Conservation (phyloP, 1,284 basidiomycete species). For the Naganishia sp. region DNA sequence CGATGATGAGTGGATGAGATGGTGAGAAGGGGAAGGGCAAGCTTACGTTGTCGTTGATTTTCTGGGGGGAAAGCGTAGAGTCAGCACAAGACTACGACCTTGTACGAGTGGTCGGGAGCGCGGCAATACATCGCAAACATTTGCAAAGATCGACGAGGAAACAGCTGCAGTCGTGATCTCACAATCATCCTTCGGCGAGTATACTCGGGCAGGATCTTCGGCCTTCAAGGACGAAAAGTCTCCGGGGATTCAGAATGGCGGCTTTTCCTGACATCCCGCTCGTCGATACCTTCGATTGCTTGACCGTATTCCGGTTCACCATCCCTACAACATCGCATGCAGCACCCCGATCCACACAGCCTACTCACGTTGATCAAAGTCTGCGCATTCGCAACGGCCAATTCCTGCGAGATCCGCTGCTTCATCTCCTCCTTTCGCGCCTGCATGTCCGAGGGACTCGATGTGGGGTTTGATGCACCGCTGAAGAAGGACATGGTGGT, state of each 20-base stretch:
- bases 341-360: too few relatives aligned
- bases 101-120: too few relatives aligned
- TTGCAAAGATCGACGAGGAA: too few relatives aligned
- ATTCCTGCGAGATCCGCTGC: constrained; percentile 52
- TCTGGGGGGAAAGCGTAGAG: constrained; percentile 29
- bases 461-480: constrained; percentile 19
- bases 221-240: too few relatives aligned
- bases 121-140: too few relatives aligned
- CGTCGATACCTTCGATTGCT: too few relatives aligned
- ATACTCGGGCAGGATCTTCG: too few relatives aligned
- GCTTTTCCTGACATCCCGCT: too few relatives aligned
- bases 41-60: constrained; percentile 55
- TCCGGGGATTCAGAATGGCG: too few relatives aligned
- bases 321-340: not conserved
- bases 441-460: constrained; percentile 43
- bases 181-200: too few relatives aligned
- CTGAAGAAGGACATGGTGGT: constrained; percentile 32
- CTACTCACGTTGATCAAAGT: constrained; percentile 48
- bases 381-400: constrained; percentile 53
- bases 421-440: constrained; percentile 54
- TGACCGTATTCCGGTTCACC: too few relatives aligned
- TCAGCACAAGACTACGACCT: not conserved
- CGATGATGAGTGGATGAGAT: not conserved
- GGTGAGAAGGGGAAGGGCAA: not conserved
- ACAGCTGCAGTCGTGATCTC: too few relatives aligned